Percentiles rank a stretch among this genome's conserved stretches.
phyloP scores from a whole-genome alignment of 106 monocot genomes.

The Dioscorea zingiberensis region DNA sequence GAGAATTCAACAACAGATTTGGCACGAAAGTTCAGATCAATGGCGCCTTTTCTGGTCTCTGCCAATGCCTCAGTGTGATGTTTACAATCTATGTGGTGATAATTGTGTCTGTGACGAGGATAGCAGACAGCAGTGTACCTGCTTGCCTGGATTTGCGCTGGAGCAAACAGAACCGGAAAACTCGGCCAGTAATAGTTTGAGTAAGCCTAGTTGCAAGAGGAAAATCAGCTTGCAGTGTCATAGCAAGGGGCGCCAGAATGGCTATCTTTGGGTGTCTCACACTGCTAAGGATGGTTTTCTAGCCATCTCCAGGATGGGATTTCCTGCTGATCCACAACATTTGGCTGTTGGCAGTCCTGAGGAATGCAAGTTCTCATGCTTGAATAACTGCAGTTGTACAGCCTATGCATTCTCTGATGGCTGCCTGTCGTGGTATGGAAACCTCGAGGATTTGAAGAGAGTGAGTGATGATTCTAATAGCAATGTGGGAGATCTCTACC shows the following conservation, averaged over 20 bases:
- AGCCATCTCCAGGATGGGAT: too few relatives aligned
- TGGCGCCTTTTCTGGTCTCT: too few relatives aligned
- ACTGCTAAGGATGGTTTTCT: neutral
- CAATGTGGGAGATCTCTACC: neutral
- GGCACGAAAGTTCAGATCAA: too few relatives aligned
- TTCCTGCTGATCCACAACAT: too few relatives aligned
- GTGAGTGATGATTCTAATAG: neutral
- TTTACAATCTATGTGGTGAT: too few relatives aligned
- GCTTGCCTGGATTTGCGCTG: too few relatives aligned
- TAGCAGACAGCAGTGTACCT: too few relatives aligned
- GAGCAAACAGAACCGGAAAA: too few relatives aligned
- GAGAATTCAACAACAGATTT: too few relatives aligned
- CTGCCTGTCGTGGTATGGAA: neutral
- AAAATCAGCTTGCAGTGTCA: neutral
- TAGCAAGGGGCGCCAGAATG: neutral
- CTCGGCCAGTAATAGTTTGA: neutral
- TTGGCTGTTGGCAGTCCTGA: neutral
- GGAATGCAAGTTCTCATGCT: neutral
- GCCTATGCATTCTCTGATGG: slow-evolving; percentile 1
- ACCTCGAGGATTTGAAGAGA: neutral
- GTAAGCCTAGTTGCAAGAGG: neutral
- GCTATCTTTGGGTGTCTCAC: neutral
- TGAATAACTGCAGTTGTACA: neutral
- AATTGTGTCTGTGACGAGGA: too few relatives aligned
- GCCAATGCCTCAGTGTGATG: too few relatives aligned